A percentile compares a stretch with the other conserved stretches of the same genome.
Evolutionary conservation across 2,329 filamentous ascomycete genomes (phyloP).

Genomic region (Botrytis fragariae): DNA sequence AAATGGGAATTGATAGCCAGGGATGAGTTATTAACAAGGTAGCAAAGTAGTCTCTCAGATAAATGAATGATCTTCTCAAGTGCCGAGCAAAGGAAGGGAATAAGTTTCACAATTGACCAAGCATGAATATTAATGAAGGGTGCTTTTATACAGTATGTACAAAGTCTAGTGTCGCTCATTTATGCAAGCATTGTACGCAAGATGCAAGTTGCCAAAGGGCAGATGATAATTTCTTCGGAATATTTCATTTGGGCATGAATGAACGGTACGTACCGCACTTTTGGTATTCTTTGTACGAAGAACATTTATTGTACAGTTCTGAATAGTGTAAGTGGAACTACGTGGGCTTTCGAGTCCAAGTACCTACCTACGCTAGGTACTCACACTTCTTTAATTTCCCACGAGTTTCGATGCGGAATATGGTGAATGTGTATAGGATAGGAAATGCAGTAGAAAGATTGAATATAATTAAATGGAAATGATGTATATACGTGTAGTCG

Average conservation of each 20-base stretch:
- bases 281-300: neutral
- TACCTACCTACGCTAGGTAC: neutral
- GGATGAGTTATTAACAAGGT: slow-evolving; percentile 4
- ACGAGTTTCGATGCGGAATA: neutral
- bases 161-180: slow-evolving; percentile 16
- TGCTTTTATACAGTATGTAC: neutral
- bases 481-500: neutral
- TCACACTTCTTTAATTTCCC: neutral
- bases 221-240: slow-evolving; percentile 13
- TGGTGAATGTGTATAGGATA: neutral
- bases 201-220: slow-evolving; percentile 11
- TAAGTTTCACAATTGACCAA: slow-evolving; percentile 10
- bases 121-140: neutral
- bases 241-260: slow-evolving; percentile 7
- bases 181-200: slow-evolving; percentile 17
- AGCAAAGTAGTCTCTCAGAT: neutral
- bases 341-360: neutral
- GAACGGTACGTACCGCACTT: slow-evolving; percentile 11
- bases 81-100: slow-evolving; percentile 13
- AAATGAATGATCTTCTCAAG: slow-evolving; percentile 17
- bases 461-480: neutral
- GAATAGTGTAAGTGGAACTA: neutral
- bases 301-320: neutral
- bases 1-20: slow-evolving; percentile 12
- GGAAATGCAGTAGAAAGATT: neutral